A percentile compares a stretch with the other conserved stretches of the same genome.
Conservation (phyloP, 2,329 filamentous ascomycete species). For the Aspergillus pseudoglaucus region DNA sequence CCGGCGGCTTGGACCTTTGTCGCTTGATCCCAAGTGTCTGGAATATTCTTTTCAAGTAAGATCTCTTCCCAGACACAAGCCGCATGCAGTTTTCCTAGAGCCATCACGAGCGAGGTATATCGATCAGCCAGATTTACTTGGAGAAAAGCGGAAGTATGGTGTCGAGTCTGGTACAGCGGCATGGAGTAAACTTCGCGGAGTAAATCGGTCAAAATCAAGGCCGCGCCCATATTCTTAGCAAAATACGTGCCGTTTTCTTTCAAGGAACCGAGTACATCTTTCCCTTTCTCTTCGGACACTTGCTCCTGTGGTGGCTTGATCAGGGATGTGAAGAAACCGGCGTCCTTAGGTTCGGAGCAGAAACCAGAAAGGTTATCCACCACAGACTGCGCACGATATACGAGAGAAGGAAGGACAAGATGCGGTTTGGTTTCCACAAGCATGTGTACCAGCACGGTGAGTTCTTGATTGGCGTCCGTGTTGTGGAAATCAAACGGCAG, state of each 20-base stretch:
- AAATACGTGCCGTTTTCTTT: slow-evolving; percentile 63
- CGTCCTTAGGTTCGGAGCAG: slow-evolving; percentile 44
- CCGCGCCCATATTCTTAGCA: slow-evolving; percentile 69
- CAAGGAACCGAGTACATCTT: slow-evolving; percentile 27
- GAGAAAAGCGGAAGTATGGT: slow-evolving; percentile 59
- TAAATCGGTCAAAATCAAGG: slow-evolving; percentile 69
- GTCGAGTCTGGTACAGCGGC: slow-evolving; percentile 57
- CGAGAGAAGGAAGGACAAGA: slow-evolving; percentile 71
- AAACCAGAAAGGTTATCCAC: slow-evolving; percentile 64
- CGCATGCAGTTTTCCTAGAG: slow-evolving; percentile 70
- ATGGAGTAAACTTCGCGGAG: slow-evolving; percentile 66
- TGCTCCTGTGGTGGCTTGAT: slow-evolving; percentile 29
- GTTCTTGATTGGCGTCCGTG: slow-evolving; percentile 59
- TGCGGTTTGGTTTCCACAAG: slow-evolving; percentile 76
- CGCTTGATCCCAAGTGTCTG: slow-evolving; percentile 50
- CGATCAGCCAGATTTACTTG: slow-evolving; percentile 79
- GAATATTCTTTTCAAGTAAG: slow-evolving; percentile 64
- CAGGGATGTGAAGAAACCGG: slow-evolving; percentile 66
- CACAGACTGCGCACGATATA: slow-evolving; percentile 65
- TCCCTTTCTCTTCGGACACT: slow-evolving; percentile 13
- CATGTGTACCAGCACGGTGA: slow-evolving; percentile 67
- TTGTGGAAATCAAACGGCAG: slow-evolving; percentile 68
- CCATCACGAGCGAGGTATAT: slow-evolving; percentile 66
- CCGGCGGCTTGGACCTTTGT: slow-evolving; percentile 37
- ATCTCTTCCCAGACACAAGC: slow-evolving; percentile 83